Evolutionary conservation across 352 stramenopile species (phyloP), one percentile per base, ranked within the genome.

Genomic region (Aphanomyces euteiches): DNA sequence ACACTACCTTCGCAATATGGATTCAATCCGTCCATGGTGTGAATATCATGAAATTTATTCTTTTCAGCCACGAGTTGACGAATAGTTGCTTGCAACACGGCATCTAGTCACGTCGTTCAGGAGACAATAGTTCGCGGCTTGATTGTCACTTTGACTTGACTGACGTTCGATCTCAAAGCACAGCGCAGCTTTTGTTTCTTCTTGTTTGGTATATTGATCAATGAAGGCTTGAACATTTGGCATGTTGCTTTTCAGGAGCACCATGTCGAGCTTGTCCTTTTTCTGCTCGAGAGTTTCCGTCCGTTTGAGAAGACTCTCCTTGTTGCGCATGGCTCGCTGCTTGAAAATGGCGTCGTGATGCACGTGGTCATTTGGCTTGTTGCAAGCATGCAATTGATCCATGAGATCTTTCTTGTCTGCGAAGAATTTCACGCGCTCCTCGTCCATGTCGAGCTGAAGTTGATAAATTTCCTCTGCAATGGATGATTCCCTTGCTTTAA

Each of bases 261-360:
- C 7, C 12, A n/a, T 19, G 40, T 70, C 64, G 7, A 70, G 47
- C 17, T 63, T 39, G 28, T 70, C 47, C 34, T 70, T 70, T 36
- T 70, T 70, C 36, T 38, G 10, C 38, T 70, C 64, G 15, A 70
- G 34, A 7, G 15, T 36, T 36, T 70, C 64, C 15, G 64, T 70
- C n/a, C 64, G 64, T 19, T 70, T 70, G 37, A 63, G 47, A 7
- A 70, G 21, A 28, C 28, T 28, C 28, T 28, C 28, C 28, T 28
- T 28, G 28, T 28, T 28, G 28, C 28, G 28, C 34, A 38, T 15
- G 39, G 61, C n/a, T 10, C 56, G 56, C 57, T 28, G 19, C 21
- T 13, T 12, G 5, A 43, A 38, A 38, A 34, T 34, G 15, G 38
- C 17, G 7, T 5, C n/a, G 3, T 38, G 7, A 41, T 67, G 56